Evolutionary conservation across 148 eudicot genomes (phyloP), one percentile per base, ranked within the genome.

Genomic region (Polygonum aviculare): DNA sequence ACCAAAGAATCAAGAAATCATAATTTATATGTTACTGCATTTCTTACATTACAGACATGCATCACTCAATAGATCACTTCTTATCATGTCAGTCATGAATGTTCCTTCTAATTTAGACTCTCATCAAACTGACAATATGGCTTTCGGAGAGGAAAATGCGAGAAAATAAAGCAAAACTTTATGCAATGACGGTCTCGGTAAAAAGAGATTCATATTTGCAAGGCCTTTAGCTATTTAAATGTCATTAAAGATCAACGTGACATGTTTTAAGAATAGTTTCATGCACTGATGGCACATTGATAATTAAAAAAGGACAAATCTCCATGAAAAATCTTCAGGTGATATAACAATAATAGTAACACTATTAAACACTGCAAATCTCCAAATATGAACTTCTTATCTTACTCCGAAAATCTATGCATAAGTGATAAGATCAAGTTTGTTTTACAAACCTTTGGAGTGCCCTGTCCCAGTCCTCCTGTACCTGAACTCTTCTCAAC

Each of bases 381-480:
- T 16, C 57, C 19, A 51, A 4, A 51, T 51, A 51, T 51, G 57
- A 4, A 51, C 19, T 4, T 51, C 51, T 48, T 48, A 48, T 48
- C 51, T 48, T 48, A 51, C 18, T 15, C 57, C 18, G 19, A 51
- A 18, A 51, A 19, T 51, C 18, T 18, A 51, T 15, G 57, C 4
- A 51, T 51, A 51, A 14, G 19, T 51, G 57, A 51, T 15, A 6
- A 6, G 15, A 48, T 48, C 50, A 48, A 48, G 50, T 48, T 48
- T 48, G 50, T 54, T 18, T n/a, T 35, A 74, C 82, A 83, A 75
- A 94, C 98, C 96, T 90, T 90, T 33, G 98, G 98, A 69, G 88
- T 86, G 77, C 98, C 98, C 81, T 88, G 91, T 63, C 98, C 98
- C 73, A 94, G 83, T 38, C 85, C 96, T 73, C 88, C 84, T 79